Evolutionary conservation across 2,329 filamentous ascomycete species (phyloP), one percentile per base, ranked within the genome.

Genomic region (Colletotrichum ledebouriae): DNA sequence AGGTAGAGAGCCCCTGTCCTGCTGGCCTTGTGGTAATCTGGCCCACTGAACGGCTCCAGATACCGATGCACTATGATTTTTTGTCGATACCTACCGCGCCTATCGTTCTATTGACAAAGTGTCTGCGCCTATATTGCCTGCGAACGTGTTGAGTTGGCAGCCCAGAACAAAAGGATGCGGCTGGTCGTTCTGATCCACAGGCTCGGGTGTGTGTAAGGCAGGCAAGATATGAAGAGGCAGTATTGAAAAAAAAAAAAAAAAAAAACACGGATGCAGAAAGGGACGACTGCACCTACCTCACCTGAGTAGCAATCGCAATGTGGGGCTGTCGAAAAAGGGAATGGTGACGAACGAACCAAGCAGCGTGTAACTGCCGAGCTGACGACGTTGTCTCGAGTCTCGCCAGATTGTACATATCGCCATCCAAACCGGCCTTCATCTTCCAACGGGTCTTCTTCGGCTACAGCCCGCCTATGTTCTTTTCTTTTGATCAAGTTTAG

Each of bases 11-110:
- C 60, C 55, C 62, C 62, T 67, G 65, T 55, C 65, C 39, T 53
- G 53, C 39, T 59, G 29, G 46, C 55, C 66, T 68, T 59, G 61
- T 65, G 55, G 60, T 56, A 68, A 58, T 67, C 63, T 62, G 29
- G 39, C 22, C 57, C 57, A 41, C 63, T 67, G 39, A 58, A 46
- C 44, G 22, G 60, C 50, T 44, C 29, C 17, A 22, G 53, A 59
- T 57, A 39, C 37, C 37, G 11, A 67, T 63, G 58, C 63, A 62
- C 63, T 53, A 64, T 68, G 63, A 17, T 17, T 17, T 17, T 17
- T 17, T 17, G 17, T 17, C 17, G 17, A 17, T 17, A 17, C 17
- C 17, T 17, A 17, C 17, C 17, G 17, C 17, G 49, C 49, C 22
- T 33, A 29, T 9, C 29, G 9, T 29, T 29, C 29, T 29, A 9